These are phyloP conservation scores for Candolleomyces aberdarensis DNA, from an alignment of 768 basidiomycete genomes.

Conservation along the genomic window DNA sequence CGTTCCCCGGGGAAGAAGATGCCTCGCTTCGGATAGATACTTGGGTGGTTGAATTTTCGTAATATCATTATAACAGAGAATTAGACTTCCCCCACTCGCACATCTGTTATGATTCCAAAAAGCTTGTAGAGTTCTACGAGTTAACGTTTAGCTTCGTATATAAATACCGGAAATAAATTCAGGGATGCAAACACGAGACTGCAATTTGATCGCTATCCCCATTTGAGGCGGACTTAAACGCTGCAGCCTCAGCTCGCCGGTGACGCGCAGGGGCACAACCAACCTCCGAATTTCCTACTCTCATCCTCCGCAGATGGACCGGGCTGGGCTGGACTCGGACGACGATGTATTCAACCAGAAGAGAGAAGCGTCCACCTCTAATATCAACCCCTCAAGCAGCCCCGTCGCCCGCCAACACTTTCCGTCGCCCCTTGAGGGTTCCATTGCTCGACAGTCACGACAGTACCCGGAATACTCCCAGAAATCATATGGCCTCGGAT, in stretches of 20 bases:
- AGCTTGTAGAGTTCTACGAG: no score
- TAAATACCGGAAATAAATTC: background rate
- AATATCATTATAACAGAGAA: background rate
- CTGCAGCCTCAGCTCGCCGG: background rate
- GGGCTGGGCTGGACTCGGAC: conserved; percentile 14
- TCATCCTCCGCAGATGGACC: conserved; percentile 15
- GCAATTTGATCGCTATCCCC: background rate
- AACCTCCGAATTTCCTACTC: background rate
- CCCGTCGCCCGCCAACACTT: conserved; percentile 20
- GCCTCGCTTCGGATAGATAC: conserved; percentile 46
- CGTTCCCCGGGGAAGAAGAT: conserved; percentile 47
- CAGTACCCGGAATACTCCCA: conserved; percentile 16
- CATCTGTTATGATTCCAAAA: background rate
- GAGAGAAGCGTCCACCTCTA: conserved; percentile 10
- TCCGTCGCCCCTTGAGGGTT: conserved; percentile 16
- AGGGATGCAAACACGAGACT: background rate
- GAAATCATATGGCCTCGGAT: conserved; percentile 11
- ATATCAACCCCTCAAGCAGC: conserved; percentile 3
- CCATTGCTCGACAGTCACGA: conserved; percentile 15
- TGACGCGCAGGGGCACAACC: no score
- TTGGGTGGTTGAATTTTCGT: background rate
- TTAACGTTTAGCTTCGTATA: background rate
- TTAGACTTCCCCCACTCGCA: background rate
- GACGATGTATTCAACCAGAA: conserved; percentile 24
- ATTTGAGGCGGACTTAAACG: background rate